phyloP scores from a whole-genome alignment of 331 rosid species.

The Malus hybrid region DNA sequence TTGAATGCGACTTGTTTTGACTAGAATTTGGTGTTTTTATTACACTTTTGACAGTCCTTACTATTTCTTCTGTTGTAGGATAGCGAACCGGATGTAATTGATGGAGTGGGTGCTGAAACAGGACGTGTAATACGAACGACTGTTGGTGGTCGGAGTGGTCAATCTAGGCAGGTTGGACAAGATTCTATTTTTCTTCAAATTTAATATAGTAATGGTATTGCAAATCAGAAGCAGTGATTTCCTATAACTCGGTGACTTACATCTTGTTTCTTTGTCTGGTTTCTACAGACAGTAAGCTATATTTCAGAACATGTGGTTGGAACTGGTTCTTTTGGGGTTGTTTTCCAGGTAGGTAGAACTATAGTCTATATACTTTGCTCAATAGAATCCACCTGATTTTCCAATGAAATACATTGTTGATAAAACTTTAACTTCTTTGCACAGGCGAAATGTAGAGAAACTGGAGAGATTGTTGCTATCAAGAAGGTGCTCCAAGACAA shows the following conservation, averaged over 20 bases:
- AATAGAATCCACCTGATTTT: not conserved
- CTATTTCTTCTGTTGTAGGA: slow-evolving; percentile 42
- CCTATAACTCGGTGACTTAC: not conserved
- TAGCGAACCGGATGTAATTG: slow-evolving; percentile 78
- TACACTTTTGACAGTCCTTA: not conserved
- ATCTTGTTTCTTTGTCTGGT: slow-evolving; percentile 10
- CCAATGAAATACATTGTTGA: not conserved
- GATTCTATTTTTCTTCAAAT: not conserved
- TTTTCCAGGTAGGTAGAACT: slow-evolving; percentile 53
- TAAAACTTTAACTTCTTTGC: slow-evolving; percentile 4
- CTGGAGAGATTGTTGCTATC: slow-evolving; percentile 88
- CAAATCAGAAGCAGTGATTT: not conserved
- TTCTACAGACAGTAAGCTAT: slow-evolving; percentile 62
- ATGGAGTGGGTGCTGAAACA: slow-evolving; percentile 87
- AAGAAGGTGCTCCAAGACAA: slow-evolving; percentile 93
- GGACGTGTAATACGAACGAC: slow-evolving; percentile 94
- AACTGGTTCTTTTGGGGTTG: slow-evolving; percentile 88
- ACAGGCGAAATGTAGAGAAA: slow-evolving; percentile 90
- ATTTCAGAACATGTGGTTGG: slow-evolving; percentile 86
- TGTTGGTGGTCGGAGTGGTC: slow-evolving; percentile 78
- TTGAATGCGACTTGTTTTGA: not conserved
- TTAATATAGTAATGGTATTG: slow-evolving; percentile 6
- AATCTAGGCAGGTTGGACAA: slow-evolving; percentile 68
- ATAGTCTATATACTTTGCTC: slow-evolving; percentile 2
- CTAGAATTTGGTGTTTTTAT: not conserved